phyloP scores from a whole-genome alignment of 2,329 filamentous ascomycete species.

The Thielaviopsis euricoi region DNA sequence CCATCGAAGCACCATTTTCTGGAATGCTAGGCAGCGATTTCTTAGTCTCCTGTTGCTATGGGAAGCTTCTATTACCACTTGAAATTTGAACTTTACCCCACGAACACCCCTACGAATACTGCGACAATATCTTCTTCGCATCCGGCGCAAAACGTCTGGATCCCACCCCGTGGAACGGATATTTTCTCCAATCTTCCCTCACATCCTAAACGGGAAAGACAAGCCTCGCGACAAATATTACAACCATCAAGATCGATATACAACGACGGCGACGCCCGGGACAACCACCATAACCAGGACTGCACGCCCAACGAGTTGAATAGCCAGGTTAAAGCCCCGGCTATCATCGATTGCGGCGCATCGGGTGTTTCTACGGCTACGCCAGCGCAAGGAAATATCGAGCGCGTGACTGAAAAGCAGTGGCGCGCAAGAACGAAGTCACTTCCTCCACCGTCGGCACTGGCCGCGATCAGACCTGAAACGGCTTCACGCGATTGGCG shows the following conservation, averaged over 20 bases:
- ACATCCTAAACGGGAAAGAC: slow-evolving; percentile 23
- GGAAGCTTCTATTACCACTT: slow-evolving; percentile 33
- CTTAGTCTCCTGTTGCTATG: not conserved
- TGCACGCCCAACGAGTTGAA: not conserved
- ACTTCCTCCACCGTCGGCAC: slow-evolving; percentile 26
- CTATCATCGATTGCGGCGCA: slow-evolving; percentile 34
- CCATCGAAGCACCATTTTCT: not conserved
- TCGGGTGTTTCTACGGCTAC: slow-evolving; percentile 18
- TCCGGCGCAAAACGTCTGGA: slow-evolving; percentile 26
- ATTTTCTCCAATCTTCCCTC: slow-evolving; percentile 41
- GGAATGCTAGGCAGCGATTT: not conserved
- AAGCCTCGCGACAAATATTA: not conserved
- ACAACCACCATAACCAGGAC: not conserved
- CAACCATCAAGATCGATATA: not conserved
- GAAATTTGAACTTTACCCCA: slow-evolving; percentile 48
- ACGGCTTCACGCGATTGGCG: slow-evolving; percentile 55
- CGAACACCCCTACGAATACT: slow-evolving; percentile 21
- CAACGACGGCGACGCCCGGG: not conserved
- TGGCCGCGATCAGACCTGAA: slow-evolving; percentile 28
- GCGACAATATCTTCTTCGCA: slow-evolving; percentile 9
- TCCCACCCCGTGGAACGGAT: slow-evolving; percentile 29
- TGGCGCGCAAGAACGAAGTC: slow-evolving; percentile 24
- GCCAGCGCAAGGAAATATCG: slow-evolving; percentile 19
- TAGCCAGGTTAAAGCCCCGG: not conserved
- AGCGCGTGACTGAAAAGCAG: slow-evolving; percentile 25